Conservation (phyloP, 306 rosid species). For the Cicer arietinum region DNA sequence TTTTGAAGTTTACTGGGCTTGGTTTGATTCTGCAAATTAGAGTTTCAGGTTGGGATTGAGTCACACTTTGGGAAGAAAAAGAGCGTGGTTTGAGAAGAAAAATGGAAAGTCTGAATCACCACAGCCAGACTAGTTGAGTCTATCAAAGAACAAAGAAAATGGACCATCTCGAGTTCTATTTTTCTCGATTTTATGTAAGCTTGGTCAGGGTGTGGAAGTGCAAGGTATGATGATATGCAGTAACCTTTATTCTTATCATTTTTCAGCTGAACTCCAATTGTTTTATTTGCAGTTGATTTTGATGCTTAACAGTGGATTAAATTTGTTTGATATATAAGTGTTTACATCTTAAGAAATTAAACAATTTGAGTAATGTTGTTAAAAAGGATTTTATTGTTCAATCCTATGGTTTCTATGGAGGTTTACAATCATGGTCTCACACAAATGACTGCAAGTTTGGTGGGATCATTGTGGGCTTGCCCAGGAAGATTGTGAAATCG, state of each 20-base stretch:
- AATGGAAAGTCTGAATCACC: constrained; percentile 8
- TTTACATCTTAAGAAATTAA: neutral
- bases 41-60: neutral
- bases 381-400: neutral
- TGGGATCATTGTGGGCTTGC: neutral
- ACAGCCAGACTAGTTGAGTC: constrained; percentile 10
- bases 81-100: neutral
- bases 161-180: neutral
- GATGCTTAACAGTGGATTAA: neutral
- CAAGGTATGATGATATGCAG: constrained; percentile 17
- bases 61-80: neutral
- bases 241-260: neutral
- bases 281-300: constrained; percentile 23
- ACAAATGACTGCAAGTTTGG: neutral
- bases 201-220: neutral
- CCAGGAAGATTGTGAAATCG: neutral
- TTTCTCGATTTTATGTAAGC: neutral
- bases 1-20: constrained; percentile 2
- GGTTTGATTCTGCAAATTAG: neutral
- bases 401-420: neutral
- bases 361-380: neutral
- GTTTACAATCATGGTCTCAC: neutral
- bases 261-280: neutral
- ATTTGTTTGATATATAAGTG: neutral
- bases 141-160: constrained; percentile 10